Evolutionary conservation across 164 flowering plant species (phyloP).

Genomic region (Stephania japonica): DNA sequence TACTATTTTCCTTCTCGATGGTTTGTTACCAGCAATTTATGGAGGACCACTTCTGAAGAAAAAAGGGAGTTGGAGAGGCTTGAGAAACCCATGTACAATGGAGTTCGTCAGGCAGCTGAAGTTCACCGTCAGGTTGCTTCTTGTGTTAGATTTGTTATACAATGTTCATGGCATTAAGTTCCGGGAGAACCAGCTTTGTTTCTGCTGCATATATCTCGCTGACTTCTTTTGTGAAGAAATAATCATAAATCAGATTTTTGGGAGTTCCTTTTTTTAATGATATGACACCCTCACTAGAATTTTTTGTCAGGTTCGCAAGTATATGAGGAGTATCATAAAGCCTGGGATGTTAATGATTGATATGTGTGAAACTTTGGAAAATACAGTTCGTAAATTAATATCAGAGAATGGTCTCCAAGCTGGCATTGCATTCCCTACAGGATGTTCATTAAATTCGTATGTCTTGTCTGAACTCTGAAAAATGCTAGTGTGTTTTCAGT

Average conservation of each 20-base stretch:
- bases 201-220: not conserved
- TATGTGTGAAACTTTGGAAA: constrained; percentile 91
- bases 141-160: not conserved
- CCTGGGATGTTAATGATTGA: constrained; percentile 95
- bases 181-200: not conserved
- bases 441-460: constrained; percentile 96
- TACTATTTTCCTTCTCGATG: not conserved
- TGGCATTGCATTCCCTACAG: constrained; percentile 99
- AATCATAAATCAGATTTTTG: no score
- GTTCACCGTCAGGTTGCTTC: constrained; percentile 91
- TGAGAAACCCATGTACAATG: constrained; percentile 75
- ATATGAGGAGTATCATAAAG: constrained; percentile 70
- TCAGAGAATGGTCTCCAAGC: constrained; percentile 95
- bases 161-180: not conserved
- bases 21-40: constrained; percentile 53
- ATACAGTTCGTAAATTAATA: constrained; percentile 87
- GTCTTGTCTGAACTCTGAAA: not conserved
- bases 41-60: constrained; percentile 98
- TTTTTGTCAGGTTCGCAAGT: constrained; percentile 70
- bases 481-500: not conserved
- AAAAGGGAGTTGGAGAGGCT: constrained; percentile 93
- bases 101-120: constrained; percentile 95
- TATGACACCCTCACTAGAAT: not conserved
- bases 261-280: not conserved
- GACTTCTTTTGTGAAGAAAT: no score